Evolutionary conservation across 257 asterid species (phyloP).

Genomic region (Nemophila menziesii): DNA sequence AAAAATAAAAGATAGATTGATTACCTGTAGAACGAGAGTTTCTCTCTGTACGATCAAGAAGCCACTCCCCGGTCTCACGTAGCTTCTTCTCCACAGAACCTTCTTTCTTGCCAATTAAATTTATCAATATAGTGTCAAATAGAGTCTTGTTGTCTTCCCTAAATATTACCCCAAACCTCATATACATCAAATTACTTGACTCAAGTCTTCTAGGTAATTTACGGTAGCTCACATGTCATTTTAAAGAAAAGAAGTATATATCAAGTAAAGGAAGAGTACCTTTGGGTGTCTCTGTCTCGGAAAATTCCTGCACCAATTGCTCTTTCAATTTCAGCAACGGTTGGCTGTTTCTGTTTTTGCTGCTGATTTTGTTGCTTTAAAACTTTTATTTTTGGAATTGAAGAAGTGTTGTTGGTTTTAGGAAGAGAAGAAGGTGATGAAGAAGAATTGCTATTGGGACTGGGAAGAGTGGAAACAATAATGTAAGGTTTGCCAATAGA

Average conservation of each 20-base stretch:
- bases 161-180: conserved; percentile 3
- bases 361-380: conserved; percentile 3
- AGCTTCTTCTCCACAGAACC: conserved; percentile 59
- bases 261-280: conserved; percentile 20
- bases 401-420: conserved; percentile 2
- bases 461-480: conserved; percentile 26
- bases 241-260: too few species aligned
- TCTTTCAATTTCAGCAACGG: conserved; percentile 59
- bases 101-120: conserved; percentile 44
- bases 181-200: too few species aligned
- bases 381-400: conserved; percentile 7
- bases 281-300: conserved; percentile 36
- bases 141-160: conserved; percentile 30
- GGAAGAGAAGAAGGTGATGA: conserved; percentile 14
- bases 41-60: conserved; percentile 31
- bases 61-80: conserved; percentile 73
- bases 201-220: too few species aligned
- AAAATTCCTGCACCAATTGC: conserved; percentile 75
- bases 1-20: neutral
- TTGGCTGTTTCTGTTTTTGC: conserved; percentile 17
- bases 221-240: too few species aligned
- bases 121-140: conserved; percentile 33
- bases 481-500: conserved; percentile 22
- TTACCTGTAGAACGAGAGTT: conserved; percentile 42
- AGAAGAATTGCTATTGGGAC: conserved; percentile 15